phyloP scores from a whole-genome alignment of 441 rosid genomes.

The Pelargonium cotyledonis region DNA sequence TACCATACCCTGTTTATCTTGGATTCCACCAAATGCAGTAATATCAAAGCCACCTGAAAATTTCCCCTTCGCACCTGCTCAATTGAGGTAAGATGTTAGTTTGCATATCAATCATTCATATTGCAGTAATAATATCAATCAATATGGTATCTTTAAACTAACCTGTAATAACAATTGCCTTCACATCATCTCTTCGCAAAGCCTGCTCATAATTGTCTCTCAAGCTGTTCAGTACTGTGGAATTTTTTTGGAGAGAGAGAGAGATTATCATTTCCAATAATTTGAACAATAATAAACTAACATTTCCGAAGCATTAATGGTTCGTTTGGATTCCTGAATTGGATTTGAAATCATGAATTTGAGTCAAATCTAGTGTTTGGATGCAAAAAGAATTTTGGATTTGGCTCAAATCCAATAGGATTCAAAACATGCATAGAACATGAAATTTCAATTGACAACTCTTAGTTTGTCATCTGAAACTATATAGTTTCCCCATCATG shows the following conservation, averaged over 20 bases:
- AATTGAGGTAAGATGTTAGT: constrained; percentile 19
- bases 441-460: no score
- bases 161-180: constrained; percentile 90
- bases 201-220: constrained; percentile 72
- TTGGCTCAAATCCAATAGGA: no score
- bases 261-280: background rate
- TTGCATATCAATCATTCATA: background rate
- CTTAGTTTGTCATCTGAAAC: no score
- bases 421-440: no score
- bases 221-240: constrained; percentile 54
- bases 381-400: no score
- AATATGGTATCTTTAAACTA: constrained; percentile 12
- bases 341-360: no score
- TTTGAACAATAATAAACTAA: background rate
- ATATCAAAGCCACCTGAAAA: constrained; percentile 98
- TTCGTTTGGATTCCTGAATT: no score
- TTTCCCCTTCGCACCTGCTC: constrained; percentile 75
- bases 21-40: constrained; percentile 56
- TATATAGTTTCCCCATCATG: no score
- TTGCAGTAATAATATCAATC: background rate
- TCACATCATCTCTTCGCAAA: constrained; percentile 74
- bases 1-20: constrained; percentile 47
- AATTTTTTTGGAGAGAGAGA: constrained; percentile 20
- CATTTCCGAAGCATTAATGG: background rate
- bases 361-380: no score